Evolutionary conservation across 805 yeast species (phyloP).

Genomic region (Saccharomycopsis fermentans): DNA sequence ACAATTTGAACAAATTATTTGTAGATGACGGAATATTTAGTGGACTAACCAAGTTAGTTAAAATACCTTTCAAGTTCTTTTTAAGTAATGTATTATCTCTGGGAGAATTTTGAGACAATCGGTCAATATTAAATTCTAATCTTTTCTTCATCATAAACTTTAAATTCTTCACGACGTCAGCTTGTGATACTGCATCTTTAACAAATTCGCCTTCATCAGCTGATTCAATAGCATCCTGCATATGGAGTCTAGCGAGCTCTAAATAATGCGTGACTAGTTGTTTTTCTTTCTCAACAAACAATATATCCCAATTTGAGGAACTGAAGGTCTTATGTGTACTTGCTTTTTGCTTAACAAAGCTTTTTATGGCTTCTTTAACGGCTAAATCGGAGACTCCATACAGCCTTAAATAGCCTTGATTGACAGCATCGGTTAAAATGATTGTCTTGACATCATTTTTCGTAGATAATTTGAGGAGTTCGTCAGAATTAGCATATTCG

Average conservation of each 20-base stretch:
- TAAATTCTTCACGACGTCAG: conserved; percentile 33
- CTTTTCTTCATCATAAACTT: conserved; percentile 37
- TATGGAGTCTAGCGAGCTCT: conserved; percentile 1
- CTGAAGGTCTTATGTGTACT: not conserved
- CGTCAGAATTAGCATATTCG: conserved; percentile 9
- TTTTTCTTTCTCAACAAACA: conserved; percentile 2
- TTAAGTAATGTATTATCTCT: conserved; percentile 22
- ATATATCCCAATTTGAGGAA: conserved; percentile 2
- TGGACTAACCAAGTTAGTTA: conserved; percentile 58
- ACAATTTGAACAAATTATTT: conserved; percentile 59
- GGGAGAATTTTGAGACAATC: conserved; percentile 19
- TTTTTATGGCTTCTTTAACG: conserved; percentile 4
- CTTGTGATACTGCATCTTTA: not conserved
- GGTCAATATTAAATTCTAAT: conserved; percentile 22
- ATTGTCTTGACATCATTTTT: conserved; percentile 2
- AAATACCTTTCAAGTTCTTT: conserved; percentile 26
- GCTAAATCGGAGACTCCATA: conserved; percentile 9
- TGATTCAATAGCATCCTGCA: conserved; percentile 5
- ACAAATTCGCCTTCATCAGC: conserved; percentile 2
- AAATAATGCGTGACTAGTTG: conserved; percentile 9
- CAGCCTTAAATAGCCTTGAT: conserved; percentile 1
- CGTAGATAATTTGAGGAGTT: not conserved
- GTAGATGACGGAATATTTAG: conserved; percentile 43
- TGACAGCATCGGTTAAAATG: conserved; percentile 5
- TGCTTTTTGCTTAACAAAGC: not conserved